A percentile compares a stretch with the other conserved stretches of the same genome.
These are phyloP conservation scores for Hygrophila difformis DNA, from an alignment of 257 asterid genomes.

Conservation along the genomic window DNA sequence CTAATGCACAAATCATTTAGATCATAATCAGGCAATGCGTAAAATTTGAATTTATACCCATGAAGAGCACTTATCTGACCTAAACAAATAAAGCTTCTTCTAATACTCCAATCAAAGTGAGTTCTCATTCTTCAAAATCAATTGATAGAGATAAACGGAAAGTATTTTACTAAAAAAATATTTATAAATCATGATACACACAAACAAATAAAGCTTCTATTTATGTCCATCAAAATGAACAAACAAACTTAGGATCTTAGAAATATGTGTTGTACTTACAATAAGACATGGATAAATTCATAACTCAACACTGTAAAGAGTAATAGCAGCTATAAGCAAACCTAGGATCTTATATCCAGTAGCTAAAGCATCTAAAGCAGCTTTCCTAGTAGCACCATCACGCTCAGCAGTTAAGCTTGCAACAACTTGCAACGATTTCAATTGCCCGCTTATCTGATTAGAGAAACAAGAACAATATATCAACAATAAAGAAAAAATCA, in stretches of 20 bases:
- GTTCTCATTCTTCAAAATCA: no score
- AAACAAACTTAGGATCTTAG: no score
- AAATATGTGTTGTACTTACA: no score
- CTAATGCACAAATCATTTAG: slow-evolving; percentile 26
- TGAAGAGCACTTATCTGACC: slow-evolving; percentile 1
- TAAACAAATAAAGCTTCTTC: no score
- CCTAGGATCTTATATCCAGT: slow-evolving; percentile 96
- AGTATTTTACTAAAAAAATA: no score
- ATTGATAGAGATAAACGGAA: no score
- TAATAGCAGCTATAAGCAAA: slow-evolving; percentile 28
- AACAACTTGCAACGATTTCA: slow-evolving; percentile 92
- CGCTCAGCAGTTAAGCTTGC: slow-evolving; percentile 97
- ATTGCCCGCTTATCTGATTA: slow-evolving; percentile 70
- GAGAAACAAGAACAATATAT: no score
- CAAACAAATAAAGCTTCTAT: no score
- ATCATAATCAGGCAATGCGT: slow-evolving; percentile 2
- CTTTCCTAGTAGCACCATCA: slow-evolving; percentile 93
- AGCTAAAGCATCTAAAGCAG: slow-evolving; percentile 88
- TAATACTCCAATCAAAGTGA: background rate
- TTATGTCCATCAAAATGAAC: no score
- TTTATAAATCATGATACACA: no score
- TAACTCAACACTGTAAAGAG: slow-evolving; percentile 4
- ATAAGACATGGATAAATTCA: background rate
- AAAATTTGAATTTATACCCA: background rate
- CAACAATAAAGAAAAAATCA: no score